These are phyloP conservation scores for Cercophora scortea DNA, from an alignment of 495 filamentous ascomycete genomes.

Conservation along the genomic window DNA sequence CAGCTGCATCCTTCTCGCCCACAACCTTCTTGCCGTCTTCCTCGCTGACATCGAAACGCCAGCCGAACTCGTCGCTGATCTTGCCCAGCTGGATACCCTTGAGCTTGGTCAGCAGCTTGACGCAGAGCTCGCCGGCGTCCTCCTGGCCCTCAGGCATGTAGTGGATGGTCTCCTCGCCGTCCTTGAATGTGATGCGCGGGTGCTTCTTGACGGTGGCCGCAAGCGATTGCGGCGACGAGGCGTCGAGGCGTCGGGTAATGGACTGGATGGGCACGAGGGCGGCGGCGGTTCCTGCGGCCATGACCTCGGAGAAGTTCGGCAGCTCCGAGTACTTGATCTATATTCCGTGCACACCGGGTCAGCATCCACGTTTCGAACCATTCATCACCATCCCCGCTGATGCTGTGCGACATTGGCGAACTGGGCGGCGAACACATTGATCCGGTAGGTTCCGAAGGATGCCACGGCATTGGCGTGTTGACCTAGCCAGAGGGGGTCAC, in stretches of 20 bases:
- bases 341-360: too few species aligned
- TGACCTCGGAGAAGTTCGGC: conserved; percentile 66
- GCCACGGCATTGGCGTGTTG: too few species aligned
- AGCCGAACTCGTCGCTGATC: conserved; percentile 66
- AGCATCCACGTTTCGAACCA: too few species aligned
- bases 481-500: too few species aligned
- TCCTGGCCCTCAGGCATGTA: conserved; percentile 55
- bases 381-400: too few species aligned
- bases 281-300: conserved; percentile 89
- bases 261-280: conserved; percentile 84
- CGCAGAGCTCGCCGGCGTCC: conserved; percentile 61
- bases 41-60: conserved; percentile 53
- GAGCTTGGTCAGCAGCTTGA: conserved; percentile 63
- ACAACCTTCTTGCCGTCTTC: conserved; percentile 34
- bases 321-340: conserved; percentile 78
- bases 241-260: conserved; percentile 56
- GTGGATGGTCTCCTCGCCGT: conserved; percentile 52
- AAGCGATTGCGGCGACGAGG: conserved; percentile 34
- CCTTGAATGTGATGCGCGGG: conserved; percentile 23
- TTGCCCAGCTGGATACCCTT: conserved; percentile 81
- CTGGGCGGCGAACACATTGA: too few species aligned
- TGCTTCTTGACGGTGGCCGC: conserved; percentile 19
- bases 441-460: too few species aligned
- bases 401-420: too few species aligned
- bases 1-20: conserved; percentile 8